Base-by-base conservation (phyloP, 2,329 filamentous ascomycete genomes). In the Beauveria varroae region DNA sequence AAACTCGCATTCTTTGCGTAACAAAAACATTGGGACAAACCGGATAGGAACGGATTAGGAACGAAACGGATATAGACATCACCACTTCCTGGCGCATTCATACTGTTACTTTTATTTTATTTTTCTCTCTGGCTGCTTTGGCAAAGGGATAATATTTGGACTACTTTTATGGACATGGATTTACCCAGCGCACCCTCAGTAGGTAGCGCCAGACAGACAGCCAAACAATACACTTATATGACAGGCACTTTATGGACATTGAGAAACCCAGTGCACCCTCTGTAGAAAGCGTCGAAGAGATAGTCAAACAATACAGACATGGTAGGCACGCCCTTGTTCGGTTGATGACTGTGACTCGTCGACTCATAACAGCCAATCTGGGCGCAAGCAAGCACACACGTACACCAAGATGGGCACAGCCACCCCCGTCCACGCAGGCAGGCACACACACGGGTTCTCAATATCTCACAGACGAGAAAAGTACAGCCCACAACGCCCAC, bases 31-130 rank as follows among this genome's bases (percentile, higher is more conserved):
- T 46, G 53, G 54, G 51, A 62, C 54, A 52, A 20, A 34, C 28
- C 22, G 60, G 60, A 47, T 24, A 41, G 51, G 59, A 40, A 41
- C 28, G 41, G 28, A 62, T 49, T 47, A 44, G 59, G 46, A 60
- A 56, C 50, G 58, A 41, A 57, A 57, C 61, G 26, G 60, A 62
- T 53, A 63, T 66, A 65, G 61, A 66, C 64, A 62, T 65, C 64
- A 65, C 64, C 64, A 63, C 57, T 64, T 60, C 52, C 57, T 44
- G 58, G 63, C 64, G 64, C 62, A 65, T 59, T 57, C 20, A 53
- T 51, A 40, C 22, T 54, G 41, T 46, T 56, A 46, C 50, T 54
- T 44, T 57, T 44, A 34, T 26, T 24, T 52, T 54, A 44, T 53
- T 49, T 49, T 62, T 56, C 22, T 57, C 46, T 57, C 53, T n/a